Evolutionary conservation across 371 early-diverging fungal genomes (phyloP).

Genomic region (Rhizopus delemar): DNA sequence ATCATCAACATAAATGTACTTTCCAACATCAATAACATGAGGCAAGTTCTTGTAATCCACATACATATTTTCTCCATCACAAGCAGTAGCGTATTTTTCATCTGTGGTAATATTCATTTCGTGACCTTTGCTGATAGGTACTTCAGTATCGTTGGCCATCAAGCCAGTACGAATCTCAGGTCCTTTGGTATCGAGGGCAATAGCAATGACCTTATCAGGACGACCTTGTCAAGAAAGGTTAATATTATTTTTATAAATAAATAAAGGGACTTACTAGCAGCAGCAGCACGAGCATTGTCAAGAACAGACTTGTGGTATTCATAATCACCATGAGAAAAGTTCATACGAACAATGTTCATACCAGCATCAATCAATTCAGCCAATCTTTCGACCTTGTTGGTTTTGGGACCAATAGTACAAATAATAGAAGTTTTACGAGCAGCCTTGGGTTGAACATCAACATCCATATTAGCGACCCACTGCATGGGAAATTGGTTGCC

Average conservation of each 20-base stretch:
- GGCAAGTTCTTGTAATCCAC: conserved; percentile 86
- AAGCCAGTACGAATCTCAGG: conserved; percentile 84
- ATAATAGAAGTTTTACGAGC: conserved; percentile 83
- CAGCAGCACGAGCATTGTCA: conserved; percentile 73
- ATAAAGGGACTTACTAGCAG: conserved; percentile 37
- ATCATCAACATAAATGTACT: conserved; percentile 82
- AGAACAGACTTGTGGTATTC: conserved; percentile 88
- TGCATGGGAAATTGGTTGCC: conserved; percentile 49
- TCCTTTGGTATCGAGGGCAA: conserved; percentile 88
- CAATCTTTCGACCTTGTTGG: conserved; percentile 79
- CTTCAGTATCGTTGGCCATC: conserved; percentile 65
- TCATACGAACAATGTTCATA: conserved; percentile 93
- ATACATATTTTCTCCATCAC: conserved; percentile 74
- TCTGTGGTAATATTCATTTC: conserved; percentile 80
- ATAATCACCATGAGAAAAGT: conserved; percentile 92
- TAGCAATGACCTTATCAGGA: conserved; percentile 58
- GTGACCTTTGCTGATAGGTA: conserved; percentile 65
- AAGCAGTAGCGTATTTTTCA: conserved; percentile 57
- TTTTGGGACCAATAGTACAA: conserved; percentile 83
- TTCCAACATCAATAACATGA: conserved; percentile 73
- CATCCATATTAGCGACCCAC: conserved; percentile 74
- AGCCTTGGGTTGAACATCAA: conserved; percentile 60
- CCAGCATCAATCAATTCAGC: conserved; percentile 85
- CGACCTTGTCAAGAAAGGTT: conserved; percentile 16
- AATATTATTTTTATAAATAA: background rate